A percentile compares a stretch with the other conserved stretches of the same genome.
Evolutionary conservation across 1,284 basidiomycete species (phyloP).

Genomic region (Apiotrichum akiyoshidainum): DNA sequence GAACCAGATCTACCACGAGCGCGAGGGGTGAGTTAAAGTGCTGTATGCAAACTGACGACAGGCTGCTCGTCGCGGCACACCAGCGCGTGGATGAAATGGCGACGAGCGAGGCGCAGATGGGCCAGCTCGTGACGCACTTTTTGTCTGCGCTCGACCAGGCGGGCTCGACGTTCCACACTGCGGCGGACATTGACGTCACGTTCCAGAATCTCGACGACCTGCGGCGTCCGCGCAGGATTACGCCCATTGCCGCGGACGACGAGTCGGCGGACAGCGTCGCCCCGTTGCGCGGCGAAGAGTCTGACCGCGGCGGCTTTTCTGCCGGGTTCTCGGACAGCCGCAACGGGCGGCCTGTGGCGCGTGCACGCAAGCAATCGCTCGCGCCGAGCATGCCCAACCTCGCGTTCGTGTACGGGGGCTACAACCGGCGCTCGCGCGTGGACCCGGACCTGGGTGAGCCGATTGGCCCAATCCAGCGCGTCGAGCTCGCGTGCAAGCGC

Average conservation of each 20-base stretch:
- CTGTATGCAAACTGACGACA: background rate
- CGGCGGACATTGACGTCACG: conserved; percentile 30
- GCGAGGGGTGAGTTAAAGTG: conserved; percentile 7
- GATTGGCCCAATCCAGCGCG: conserved; percentile 32
- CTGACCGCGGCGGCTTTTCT: conserved; percentile 3
- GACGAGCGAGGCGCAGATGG: conserved; percentile 13
- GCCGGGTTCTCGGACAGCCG: conserved; percentile 3
- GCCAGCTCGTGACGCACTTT: conserved; percentile 32
- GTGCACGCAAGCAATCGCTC: conserved; percentile 4
- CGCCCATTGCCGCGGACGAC: conserved; percentile 1
- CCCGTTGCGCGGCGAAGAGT: conserved; percentile 2
- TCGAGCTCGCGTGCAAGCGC: conserved; percentile 23
- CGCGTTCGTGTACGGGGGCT: conserved; percentile 21
- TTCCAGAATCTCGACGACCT: conserved; percentile 25
- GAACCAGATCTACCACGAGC: conserved; percentile 14
- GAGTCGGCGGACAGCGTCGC: conserved; percentile 11
- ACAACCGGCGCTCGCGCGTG: conserved; percentile 30
- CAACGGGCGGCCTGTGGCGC: conserved; percentile 1
- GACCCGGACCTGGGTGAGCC: conserved; percentile 25
- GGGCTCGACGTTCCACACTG: conserved; percentile 22
- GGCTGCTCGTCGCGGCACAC: conserved; percentile 2
- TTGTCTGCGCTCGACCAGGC: conserved; percentile 34
- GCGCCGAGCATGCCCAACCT: conserved; percentile 15
- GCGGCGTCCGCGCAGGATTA: background rate
- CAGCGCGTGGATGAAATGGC: conserved; percentile 5